phyloP scores from a whole-genome alignment of 1,284 basidiomycete species.

The Puccinia hordei region DNA sequence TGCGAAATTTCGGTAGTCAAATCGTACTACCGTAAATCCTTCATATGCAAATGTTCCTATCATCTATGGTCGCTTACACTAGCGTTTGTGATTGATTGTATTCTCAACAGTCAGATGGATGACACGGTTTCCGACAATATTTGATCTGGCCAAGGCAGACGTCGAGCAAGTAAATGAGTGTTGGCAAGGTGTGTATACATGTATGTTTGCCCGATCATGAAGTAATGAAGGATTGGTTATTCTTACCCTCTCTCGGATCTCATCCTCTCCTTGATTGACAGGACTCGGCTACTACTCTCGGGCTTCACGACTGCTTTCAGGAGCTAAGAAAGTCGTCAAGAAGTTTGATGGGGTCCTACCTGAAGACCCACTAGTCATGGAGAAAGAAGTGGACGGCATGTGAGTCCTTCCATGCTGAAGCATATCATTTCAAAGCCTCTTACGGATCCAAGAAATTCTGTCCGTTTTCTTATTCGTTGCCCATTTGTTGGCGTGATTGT shows the following conservation, averaged over 20 bases:
- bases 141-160: constrained; percentile 70
- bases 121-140: constrained; percentile 72
- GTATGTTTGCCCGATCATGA: background rate
- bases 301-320: constrained; percentile 74
- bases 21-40: constrained; percentile 40
- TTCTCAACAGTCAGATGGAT: constrained; percentile 60
- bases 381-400: constrained; percentile 82
- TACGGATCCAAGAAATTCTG: background rate
- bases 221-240: background rate
- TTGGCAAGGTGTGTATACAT: constrained; percentile 68
- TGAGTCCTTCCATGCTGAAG: background rate
- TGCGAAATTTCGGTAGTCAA: constrained; percentile 24
- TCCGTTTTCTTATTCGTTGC: background rate
- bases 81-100: no score
- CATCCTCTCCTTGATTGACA: background rate
- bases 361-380: constrained; percentile 74
- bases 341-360: constrained; percentile 75
- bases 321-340: constrained; percentile 74
- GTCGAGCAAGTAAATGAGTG: constrained; percentile 80
- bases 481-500: background rate
- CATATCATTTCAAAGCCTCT: background rate
- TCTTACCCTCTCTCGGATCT: background rate
- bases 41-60: background rate
- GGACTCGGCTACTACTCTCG: constrained; percentile 87
- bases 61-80: background rate